Evolutionary conservation across 345 rosid genomes (phyloP), one percentile per base, ranked within the genome.

Genomic region (Brassica juncea): DNA sequence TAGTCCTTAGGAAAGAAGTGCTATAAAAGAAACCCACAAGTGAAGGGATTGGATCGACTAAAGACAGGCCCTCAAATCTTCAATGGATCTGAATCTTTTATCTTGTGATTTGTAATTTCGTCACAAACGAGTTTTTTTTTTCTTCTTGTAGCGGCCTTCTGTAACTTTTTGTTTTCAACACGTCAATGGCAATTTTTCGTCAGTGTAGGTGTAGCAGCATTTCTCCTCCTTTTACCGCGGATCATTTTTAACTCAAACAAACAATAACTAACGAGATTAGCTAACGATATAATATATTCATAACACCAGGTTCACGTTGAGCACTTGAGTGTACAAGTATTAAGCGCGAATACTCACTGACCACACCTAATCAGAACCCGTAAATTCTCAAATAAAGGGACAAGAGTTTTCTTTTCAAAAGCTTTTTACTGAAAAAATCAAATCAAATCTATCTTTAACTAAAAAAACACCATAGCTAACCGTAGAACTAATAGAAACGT

Each of bases 111-210:
- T 39, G 61, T 77, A 54, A 27, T 27, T 49, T 70, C 16, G 21
- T 63, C 6, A 49, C 42, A 35, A 52, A 49, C 15, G 21, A 70
- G 27, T 47, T 62, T 66, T 59, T 55, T 19, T 61, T 19, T 19
- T 57, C 19, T 70, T 69, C 19, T 70, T 69, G 63, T 70, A 31
- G 69, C 60, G 25, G 27, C 67, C 32, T 6, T 30, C 30, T 60
- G 35, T 16, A 39, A 76, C 34, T 76, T 35, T 4, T 66, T 52
- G 72, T 67, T 67, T 52, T 52, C 10, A 65, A 52, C 71, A 54
- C 8, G 34, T 25, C 10, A 6, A 8, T 21, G 34, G 72, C 42
- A 35, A 55, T 55, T 23, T 49, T 1, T 9, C 37, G 12, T 65
- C 28, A 57, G 16, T 44, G 27, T 57, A 57, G 7, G 19, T 34